phyloP scores from a whole-genome alignment of 2,329 filamentous ascomycete species.

The Neodidymelliopsis sp. region DNA sequence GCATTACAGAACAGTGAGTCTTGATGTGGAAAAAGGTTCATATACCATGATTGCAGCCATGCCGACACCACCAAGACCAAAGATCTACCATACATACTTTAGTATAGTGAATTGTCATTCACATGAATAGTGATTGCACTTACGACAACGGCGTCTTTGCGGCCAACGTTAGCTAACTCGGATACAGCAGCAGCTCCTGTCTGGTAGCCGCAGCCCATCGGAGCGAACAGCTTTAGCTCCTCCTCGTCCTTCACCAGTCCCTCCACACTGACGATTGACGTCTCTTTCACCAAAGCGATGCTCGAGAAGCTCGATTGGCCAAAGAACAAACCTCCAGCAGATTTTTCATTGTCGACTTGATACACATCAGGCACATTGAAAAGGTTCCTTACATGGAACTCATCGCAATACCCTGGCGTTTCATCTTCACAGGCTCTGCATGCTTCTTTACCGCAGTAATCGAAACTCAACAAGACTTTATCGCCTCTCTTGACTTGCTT shows the following conservation, averaged over 20 bases:
- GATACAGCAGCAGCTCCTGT: constrained; percentile 56
- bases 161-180: constrained; percentile 43
- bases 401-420: constrained; percentile 57
- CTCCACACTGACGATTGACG: constrained; percentile 53
- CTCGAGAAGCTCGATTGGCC: constrained; percentile 57
- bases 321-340: constrained; percentile 54
- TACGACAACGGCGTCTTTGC: constrained; percentile 51
- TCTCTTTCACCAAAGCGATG: constrained; percentile 50
- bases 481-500: constrained; percentile 55
- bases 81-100: constrained; percentile 20
- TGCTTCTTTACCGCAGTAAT: constrained; percentile 53
- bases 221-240: constrained; percentile 54
- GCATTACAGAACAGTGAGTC: neutral
- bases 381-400: constrained; percentile 59
- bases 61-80: constrained; percentile 58
- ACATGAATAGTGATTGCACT: constrained; percentile 3
- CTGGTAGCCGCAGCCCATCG: constrained; percentile 57
- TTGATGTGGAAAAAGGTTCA: neutral
- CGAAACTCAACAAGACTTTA: constrained; percentile 58
- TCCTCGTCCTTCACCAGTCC: constrained; percentile 48
- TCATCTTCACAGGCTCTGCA: constrained; percentile 59
- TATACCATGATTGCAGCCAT: constrained; percentile 54
- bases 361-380: constrained; percentile 39
- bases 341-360: constrained; percentile 24
- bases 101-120: neutral